A percentile compares a stretch with the other conserved stretches of the same genome.
Evolutionary conservation across 768 basidiomycete species (phyloP).

Genomic region (Calocybe cyanea): DNA sequence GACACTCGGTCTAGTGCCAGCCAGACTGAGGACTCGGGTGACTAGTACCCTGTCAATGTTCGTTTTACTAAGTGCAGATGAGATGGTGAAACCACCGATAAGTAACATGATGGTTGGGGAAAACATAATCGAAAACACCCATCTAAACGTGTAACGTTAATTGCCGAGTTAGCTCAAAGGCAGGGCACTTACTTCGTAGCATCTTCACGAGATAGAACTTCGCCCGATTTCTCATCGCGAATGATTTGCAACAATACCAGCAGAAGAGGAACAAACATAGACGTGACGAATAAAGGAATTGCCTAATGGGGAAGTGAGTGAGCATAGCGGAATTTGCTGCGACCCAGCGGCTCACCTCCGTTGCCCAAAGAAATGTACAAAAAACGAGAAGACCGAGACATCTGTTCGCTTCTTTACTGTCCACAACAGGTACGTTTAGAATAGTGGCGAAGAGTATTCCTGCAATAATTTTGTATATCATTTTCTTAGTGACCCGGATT

Average conservation of each 20-base stretch:
- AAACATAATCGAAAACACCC: slow-evolving; percentile 93
- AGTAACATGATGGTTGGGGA: slow-evolving; percentile 98
- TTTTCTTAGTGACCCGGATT: slow-evolving; percentile 62
- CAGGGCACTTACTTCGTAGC: slow-evolving; percentile 69
- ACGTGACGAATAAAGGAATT: slow-evolving; percentile 97
- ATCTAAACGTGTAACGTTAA: slow-evolving; percentile 40
- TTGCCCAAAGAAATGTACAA: slow-evolving; percentile 93
- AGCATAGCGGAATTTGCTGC: not conserved
- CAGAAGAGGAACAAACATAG: slow-evolving; percentile 82
- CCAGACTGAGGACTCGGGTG: slow-evolving; percentile 84
- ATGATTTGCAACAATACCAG: slow-evolving; percentile 84
- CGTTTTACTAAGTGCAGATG: slow-evolving; percentile 93
- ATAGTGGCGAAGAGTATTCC: slow-evolving; percentile 54
- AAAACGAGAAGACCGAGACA: slow-evolving; percentile 89
- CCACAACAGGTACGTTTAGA: slow-evolving; percentile 56
- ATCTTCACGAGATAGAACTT: slow-evolving; percentile 52
- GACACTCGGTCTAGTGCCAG: slow-evolving; percentile 80
- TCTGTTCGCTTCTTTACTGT: slow-evolving; percentile 71
- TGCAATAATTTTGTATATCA: slow-evolving; percentile 55
- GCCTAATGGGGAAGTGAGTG: slow-evolving; percentile 48
- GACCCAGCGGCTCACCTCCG: slow-evolving; percentile 72
- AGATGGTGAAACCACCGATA: slow-evolving; percentile 96
- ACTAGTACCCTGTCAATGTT: slow-evolving; percentile 91
- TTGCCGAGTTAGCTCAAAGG: not conserved
- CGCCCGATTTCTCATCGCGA: slow-evolving; percentile 47